Conservation (phyloP, 2,329 filamentous ascomycete genomes). For the Calonectria hawksworthii region DNA sequence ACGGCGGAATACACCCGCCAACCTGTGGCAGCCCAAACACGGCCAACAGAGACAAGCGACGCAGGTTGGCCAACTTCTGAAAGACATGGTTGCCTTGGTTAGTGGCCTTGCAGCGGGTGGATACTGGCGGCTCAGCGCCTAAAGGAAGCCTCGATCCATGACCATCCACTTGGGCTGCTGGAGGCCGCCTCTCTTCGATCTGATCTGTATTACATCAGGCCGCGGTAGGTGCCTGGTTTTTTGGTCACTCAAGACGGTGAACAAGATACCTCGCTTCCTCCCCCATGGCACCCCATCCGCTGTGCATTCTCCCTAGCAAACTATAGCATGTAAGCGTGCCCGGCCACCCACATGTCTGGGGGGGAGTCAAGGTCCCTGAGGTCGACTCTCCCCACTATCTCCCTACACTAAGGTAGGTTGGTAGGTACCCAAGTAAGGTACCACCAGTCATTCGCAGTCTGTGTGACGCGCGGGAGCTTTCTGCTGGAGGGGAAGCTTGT, state of each 20-base stretch:
- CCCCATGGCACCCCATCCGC: neutral
- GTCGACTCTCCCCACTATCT: slow-evolving; percentile 3
- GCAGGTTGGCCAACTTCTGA: neutral
- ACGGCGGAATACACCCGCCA: neutral
- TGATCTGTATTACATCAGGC: slow-evolving; percentile 7
- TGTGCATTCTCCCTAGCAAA: neutral
- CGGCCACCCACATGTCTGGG: neutral
- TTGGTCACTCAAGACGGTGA: neutral
- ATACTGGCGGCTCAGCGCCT: slow-evolving; percentile 25
- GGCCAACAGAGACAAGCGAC: neutral
- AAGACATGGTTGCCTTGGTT: neutral
- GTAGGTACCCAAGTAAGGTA: slow-evolving; percentile 11
- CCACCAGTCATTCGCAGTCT: neutral
- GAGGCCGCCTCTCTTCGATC: slow-evolving; percentile 10
- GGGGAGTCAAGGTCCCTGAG: slow-evolving; percentile 12
- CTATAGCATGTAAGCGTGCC: neutral
- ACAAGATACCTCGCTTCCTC: neutral
- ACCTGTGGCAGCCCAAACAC: neutral
- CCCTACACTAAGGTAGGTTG: slow-evolving; percentile 7
- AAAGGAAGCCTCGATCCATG: slow-evolving; percentile 15
- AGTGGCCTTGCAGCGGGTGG: slow-evolving; percentile 19
- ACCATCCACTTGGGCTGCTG: slow-evolving; percentile 13
- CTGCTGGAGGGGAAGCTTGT: slow-evolving; percentile 9
- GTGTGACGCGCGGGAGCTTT: slow-evolving; percentile 5
- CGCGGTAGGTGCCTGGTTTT: neutral